phyloP scores from a whole-genome alignment of 228 moss, liverwort and hornwort species.

The Sphagnum fallax region DNA sequence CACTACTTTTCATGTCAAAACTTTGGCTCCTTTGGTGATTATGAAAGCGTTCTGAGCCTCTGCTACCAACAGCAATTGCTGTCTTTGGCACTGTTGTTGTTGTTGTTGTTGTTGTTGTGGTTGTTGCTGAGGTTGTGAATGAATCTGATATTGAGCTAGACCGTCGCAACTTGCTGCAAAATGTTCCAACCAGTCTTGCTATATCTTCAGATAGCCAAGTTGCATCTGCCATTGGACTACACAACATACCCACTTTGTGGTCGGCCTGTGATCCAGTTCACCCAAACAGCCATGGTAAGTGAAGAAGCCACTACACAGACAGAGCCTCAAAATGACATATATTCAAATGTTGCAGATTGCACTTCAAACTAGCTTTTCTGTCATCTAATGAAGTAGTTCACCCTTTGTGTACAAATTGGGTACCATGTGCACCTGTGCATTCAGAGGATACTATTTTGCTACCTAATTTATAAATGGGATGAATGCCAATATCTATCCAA shows the following conservation, averaged over 20 bases:
- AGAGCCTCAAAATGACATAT: too few species aligned
- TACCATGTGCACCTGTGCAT: too few species aligned
- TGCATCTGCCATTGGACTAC: slow-evolving; percentile 45
- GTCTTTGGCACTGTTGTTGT: too few species aligned
- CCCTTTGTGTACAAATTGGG: too few species aligned
- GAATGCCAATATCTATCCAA: too few species aligned
- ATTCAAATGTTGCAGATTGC: too few species aligned
- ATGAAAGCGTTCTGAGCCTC: slow-evolving; percentile 18
- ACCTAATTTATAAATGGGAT: too few species aligned
- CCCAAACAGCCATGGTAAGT: too few species aligned
- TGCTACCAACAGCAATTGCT: slow-evolving; percentile 3
- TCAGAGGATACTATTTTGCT: too few species aligned
- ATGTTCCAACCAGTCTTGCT: slow-evolving; percentile 38
- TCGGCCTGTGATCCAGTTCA: slow-evolving; percentile 1
- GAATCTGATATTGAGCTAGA: slow-evolving; percentile 18
- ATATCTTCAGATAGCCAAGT: slow-evolving; percentile 50
- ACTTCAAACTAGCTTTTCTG: too few species aligned
- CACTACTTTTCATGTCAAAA: slow-evolving; percentile 42
- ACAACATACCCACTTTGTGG: slow-evolving; percentile 47
- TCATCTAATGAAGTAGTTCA: too few species aligned
- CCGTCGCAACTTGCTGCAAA: slow-evolving; percentile 50
- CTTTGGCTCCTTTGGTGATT: slow-evolving; percentile 33
- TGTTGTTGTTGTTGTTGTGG: slow-evolving; percentile 16
- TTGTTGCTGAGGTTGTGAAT: slow-evolving; percentile 13
- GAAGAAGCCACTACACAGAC: too few species aligned